phyloP scores from a whole-genome alignment of 208 protist species.

The Porcisia hertigi region DNA sequence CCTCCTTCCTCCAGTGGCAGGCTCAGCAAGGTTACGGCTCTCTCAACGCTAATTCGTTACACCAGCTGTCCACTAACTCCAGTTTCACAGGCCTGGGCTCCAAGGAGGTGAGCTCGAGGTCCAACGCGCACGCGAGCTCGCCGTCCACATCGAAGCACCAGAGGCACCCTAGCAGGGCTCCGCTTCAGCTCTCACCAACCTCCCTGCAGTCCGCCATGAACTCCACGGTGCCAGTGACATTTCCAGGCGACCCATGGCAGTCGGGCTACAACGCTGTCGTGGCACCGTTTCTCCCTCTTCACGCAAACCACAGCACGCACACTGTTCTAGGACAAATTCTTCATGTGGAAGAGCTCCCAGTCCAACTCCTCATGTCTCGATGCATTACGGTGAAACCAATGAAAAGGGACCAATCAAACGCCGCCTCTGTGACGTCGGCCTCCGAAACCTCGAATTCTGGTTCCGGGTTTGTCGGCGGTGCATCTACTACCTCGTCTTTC shows the following conservation, averaged over 20 bases:
- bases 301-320: conserved; percentile 31
- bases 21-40: conserved; percentile 81
- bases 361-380: conserved; percentile 41
- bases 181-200: conserved; percentile 33
- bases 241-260: conserved; percentile 54
- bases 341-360: conserved; percentile 52
- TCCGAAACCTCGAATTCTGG: background rate
- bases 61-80: conserved; percentile 54
- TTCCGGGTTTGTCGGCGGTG: background rate
- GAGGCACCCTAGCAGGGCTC: conserved; percentile 25
- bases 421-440: background rate
- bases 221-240: conserved; percentile 20
- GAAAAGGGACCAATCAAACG: conserved; percentile 3
- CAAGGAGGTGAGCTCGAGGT: conserved; percentile 8
- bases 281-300: conserved; percentile 64
- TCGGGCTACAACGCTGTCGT: conserved; percentile 66
- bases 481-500: background rate
- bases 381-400: conserved; percentile 38
- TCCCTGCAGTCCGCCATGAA: conserved; percentile 24
- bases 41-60: conserved; percentile 81
- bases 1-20: conserved; percentile 55
- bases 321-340: conserved; percentile 67
- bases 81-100: conserved; percentile 49
- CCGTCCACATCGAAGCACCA: conserved; percentile 12
- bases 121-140: background rate